Percentiles rank a stretch among this genome's conserved stretches.
Conservation (phyloP, 2,329 filamentous ascomycete species). For the Monilinia aucupariae region DNA sequence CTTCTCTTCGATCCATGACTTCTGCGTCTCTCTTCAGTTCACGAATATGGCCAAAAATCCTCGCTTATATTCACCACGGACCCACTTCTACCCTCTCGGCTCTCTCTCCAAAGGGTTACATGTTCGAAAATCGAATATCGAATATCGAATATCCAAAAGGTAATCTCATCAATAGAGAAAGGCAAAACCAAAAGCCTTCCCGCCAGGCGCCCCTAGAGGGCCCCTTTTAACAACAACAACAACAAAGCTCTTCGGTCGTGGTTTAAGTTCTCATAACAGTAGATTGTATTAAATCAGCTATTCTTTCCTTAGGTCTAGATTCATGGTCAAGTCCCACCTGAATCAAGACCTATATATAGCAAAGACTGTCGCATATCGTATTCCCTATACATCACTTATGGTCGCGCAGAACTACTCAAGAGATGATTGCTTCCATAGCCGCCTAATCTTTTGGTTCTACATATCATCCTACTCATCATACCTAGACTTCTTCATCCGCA, state of each 20-base stretch:
- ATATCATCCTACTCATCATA: background rate
- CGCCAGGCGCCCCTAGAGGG: background rate
- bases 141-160: background rate
- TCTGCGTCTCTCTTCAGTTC: background rate
- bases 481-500: background rate
- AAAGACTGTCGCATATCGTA: no score
- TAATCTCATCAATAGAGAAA: background rate
- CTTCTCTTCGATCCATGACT: background rate
- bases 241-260: background rate
- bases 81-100: background rate
- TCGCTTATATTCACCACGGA: background rate
- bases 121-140: background rate
- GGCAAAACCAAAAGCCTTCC: background rate
- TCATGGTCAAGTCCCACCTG: background rate
- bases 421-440: background rate
- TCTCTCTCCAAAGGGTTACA: background rate
- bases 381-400: no score
- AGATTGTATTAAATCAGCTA: background rate
- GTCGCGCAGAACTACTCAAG: no score
- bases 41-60: background rate
- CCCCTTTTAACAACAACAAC: no score
- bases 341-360: background rate
- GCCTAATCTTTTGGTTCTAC: background rate
- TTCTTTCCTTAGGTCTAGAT: accelerated
- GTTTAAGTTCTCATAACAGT: background rate